phyloP scores from a whole-genome alignment of 768 basidiomycete species.

The Amanita thiersii region DNA sequence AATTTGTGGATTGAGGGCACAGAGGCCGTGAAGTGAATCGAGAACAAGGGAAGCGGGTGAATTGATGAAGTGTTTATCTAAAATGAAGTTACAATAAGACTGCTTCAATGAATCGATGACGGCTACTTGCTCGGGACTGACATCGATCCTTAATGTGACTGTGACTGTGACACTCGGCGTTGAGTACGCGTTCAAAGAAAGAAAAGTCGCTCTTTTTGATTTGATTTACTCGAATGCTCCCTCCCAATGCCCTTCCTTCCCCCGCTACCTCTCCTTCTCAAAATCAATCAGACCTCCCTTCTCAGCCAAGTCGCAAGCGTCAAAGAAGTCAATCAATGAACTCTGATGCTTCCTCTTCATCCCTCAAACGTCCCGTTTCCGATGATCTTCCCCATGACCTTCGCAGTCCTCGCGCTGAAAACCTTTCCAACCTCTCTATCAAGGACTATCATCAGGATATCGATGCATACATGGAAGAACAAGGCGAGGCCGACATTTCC shows the following conservation, averaged over 20 bases:
- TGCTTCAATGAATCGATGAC: not conserved
- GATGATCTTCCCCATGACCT: constrained; percentile 46
- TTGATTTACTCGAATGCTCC: not conserved
- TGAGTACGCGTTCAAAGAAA: not conserved
- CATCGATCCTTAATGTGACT: constrained; percentile 18
- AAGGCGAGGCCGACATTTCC: constrained; percentile 35
- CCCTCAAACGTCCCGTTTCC: constrained; percentile 73
- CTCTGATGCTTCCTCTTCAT: constrained; percentile 62
- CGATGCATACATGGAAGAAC: constrained; percentile 60
- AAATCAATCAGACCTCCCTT: constrained; percentile 27
- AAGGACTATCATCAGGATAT: constrained; percentile 45
- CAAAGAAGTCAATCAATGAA: constrained; percentile 72
- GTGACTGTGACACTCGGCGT: constrained; percentile 9
- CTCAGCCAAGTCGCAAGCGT: constrained; percentile 50
- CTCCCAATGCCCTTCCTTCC: constrained; percentile 25
- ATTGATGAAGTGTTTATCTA: constrained; percentile 77
- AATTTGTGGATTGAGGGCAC: constrained; percentile 62
- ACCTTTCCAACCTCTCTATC: constrained; percentile 33
- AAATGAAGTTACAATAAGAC: constrained; percentile 1
- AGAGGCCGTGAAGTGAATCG: constrained; percentile 72
- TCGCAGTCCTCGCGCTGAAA: constrained; percentile 32
- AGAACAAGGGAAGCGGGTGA: constrained; percentile 59
- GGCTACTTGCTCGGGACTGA: constrained; percentile 26
- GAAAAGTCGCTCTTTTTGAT: constrained; percentile 1
- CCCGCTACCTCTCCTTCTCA: constrained; percentile 37